A percentile compares a stretch with the other conserved stretches of the same genome.
phyloP scores from a whole-genome alignment of 768 basidiomycete species.

The Leucogyrophana mollusca region DNA sequence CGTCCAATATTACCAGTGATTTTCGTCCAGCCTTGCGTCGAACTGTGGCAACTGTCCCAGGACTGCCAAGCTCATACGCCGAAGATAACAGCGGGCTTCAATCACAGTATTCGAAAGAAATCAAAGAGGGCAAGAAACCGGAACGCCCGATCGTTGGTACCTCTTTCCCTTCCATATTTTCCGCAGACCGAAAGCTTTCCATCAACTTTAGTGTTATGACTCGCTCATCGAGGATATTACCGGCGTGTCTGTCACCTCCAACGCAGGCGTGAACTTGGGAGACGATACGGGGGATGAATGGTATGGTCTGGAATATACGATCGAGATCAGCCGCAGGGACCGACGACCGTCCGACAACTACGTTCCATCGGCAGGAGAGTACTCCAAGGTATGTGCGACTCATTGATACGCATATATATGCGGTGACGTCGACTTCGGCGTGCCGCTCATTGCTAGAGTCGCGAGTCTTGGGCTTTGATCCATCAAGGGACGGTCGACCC shows the following conservation, averaged over 20 bases:
- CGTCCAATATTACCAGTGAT: background rate
- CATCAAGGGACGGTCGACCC: conserved; percentile 38
- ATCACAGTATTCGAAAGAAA: conserved; percentile 24
- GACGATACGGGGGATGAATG: conserved; percentile 31
- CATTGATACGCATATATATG: background rate
- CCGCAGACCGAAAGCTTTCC: background rate
- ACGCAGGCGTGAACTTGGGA: too few relatives aligned
- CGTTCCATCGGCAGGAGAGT: conserved; percentile 29
- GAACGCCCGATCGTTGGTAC: conserved; percentile 26
- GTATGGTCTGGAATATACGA: conserved; percentile 43
- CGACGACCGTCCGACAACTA: conserved; percentile 25
- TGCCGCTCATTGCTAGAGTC: conserved; percentile 29
- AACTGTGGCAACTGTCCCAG: too few relatives aligned
- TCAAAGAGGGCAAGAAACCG: conserved; percentile 40
- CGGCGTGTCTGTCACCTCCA: background rate
- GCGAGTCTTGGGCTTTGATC: conserved; percentile 44
- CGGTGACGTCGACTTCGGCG: background rate
- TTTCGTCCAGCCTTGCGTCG: background rate
- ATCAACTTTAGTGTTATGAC: conserved; percentile 16
- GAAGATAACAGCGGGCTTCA: too few relatives aligned
- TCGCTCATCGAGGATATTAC: conserved; percentile 18
- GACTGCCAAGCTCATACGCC: too few relatives aligned
- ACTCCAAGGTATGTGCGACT: conserved; percentile 32
- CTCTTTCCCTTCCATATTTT: background rate
- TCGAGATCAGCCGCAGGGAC: conserved; percentile 40